phyloP scores from a whole-genome alignment of 2,329 filamentous ascomycete species.

The Aschersonia sp. region DNA sequence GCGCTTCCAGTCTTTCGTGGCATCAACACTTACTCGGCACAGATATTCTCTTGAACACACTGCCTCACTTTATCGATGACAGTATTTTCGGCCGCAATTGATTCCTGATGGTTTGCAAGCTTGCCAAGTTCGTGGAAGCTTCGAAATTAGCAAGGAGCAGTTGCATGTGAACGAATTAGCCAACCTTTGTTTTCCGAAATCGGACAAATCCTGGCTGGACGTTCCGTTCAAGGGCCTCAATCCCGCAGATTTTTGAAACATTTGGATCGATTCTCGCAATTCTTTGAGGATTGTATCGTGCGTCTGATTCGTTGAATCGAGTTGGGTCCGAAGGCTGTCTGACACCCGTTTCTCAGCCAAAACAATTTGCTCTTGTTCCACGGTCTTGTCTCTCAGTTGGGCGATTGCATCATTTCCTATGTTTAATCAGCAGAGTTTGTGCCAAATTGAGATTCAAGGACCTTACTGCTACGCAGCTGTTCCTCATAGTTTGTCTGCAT shows the following conservation, averaged over 20 bases:
- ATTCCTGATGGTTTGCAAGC: background rate
- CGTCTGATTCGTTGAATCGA: background rate
- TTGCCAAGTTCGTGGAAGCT: slow-evolving; percentile 3
- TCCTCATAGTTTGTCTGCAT: slow-evolving; percentile 9
- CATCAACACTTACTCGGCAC: slow-evolving; percentile 1
- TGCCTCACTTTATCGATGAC: slow-evolving; percentile 1
- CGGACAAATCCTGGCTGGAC: no score
- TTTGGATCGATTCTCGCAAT: background rate
- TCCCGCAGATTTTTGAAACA: background rate
- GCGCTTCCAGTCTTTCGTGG: background rate
- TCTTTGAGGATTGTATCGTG: background rate
- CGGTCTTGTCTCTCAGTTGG: slow-evolving; percentile 8
- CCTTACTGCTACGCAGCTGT: slow-evolving; percentile 11
- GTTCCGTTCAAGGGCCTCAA: background rate
- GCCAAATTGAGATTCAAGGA: no score
- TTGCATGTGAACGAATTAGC: no score
- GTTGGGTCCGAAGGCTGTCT: background rate
- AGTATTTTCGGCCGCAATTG: background rate
- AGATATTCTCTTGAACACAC: slow-evolving; percentile 1
- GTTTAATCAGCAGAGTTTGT: no score
- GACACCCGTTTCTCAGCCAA: slow-evolving; percentile 1
- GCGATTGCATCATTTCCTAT: slow-evolving; percentile 13
- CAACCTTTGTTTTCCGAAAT: no score
- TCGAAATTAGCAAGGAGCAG: background rate
- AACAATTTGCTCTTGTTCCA: slow-evolving; percentile 8